Evolutionary conservation across 2,329 filamentous ascomycete species (phyloP).

Genomic region (Ustulina deusta): DNA sequence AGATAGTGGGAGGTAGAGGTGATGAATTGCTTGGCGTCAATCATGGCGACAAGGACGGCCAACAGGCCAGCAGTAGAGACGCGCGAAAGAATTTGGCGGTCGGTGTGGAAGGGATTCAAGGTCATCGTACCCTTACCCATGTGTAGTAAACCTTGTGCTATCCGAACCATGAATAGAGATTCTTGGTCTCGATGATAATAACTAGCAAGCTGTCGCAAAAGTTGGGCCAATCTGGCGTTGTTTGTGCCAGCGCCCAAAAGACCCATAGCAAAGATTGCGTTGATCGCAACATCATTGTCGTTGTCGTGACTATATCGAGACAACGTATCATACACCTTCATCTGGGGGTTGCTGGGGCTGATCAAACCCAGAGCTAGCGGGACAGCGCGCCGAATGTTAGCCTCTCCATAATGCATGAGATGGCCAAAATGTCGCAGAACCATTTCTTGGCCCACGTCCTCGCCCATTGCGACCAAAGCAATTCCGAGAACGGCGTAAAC

Average conservation of each 20-base stretch:
- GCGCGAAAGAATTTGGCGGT: constrained; percentile 92
- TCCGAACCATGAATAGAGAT: constrained; percentile 98
- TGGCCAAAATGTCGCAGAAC: constrained; percentile 97
- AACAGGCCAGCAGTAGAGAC: constrained; percentile 91
- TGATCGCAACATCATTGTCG: constrained; percentile 97
- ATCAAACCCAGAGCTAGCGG: constrained; percentile 96
- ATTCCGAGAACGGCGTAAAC: constrained; percentile 96
- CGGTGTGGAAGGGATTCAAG: constrained; percentile 98
- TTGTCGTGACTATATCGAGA: constrained; percentile 99
- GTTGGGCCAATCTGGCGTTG: constrained; percentile 94
- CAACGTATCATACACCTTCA: constrained; percentile 99
- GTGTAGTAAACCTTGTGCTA: constrained; percentile 95
- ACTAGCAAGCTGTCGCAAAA: constrained; percentile 92
- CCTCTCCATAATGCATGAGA: constrained; percentile 98
- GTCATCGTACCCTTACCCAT: constrained; percentile 99
- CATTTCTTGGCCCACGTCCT: constrained; percentile 99
- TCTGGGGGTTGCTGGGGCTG: constrained; percentile 97
- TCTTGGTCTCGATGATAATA: constrained; percentile 99
- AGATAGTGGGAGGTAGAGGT: constrained; percentile 83
- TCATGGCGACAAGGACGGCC: constrained; percentile 90
- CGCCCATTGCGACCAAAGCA: constrained; percentile 95
- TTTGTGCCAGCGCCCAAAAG: constrained; percentile 96
- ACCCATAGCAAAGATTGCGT: constrained; percentile 99
- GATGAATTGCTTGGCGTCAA: constrained; percentile 91
- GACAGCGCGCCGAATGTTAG: constrained; percentile 96